Evolutionary conservation across 495 filamentous ascomycete species (phyloP), one percentile per base, ranked within the genome.

Genomic region (Aspergillus cristatus): DNA sequence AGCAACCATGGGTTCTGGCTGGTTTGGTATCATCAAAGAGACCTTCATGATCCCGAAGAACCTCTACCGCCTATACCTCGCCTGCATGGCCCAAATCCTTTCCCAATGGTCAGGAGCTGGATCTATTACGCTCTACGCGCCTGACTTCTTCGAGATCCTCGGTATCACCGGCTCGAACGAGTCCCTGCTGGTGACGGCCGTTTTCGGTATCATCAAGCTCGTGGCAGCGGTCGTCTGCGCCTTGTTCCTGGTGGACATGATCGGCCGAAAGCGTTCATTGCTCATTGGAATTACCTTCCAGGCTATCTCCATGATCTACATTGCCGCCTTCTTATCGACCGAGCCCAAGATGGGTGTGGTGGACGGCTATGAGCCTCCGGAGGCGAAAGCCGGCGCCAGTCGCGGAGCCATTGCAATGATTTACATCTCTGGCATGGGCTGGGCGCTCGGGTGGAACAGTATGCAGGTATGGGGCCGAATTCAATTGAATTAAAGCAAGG

Each of bases 361-460:
- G 1, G 43, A 55, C 28, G 18, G 14, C 41, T 57, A 51, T 42
- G 34, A 46, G 37, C 43, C 65, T n/a, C 58, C 58, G 0, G 50
- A 26, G 2, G 47, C 50, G n/a, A 20, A 59, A 28, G 38, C 47
- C 8, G 62, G 44, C 32, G 59, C 65, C 4, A 72, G 72, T 32
- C 56, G 63, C 31, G 78, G 67, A 24, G 78, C 74, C 12, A 72
- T 83, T 40, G 74, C 71, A 18, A 76, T 79, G 72, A 80, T 84
- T 35, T 84, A 77, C 43, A 25, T 84, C 29, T 78, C 71, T 0
- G 78, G 77, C 2, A 55, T 73, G 12, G 79, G 81, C 1, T 86
- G 82, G 81, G 79, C 81, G 0, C 60, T 84, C 0, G 81, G 82
- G 34, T 86, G 81, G 79, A 84, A 84, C 50, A 71, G 66, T 3